Evolutionary conservation across 352 stramenopile species (phyloP).

Genomic region (Phytophthora chlamydospora): DNA sequence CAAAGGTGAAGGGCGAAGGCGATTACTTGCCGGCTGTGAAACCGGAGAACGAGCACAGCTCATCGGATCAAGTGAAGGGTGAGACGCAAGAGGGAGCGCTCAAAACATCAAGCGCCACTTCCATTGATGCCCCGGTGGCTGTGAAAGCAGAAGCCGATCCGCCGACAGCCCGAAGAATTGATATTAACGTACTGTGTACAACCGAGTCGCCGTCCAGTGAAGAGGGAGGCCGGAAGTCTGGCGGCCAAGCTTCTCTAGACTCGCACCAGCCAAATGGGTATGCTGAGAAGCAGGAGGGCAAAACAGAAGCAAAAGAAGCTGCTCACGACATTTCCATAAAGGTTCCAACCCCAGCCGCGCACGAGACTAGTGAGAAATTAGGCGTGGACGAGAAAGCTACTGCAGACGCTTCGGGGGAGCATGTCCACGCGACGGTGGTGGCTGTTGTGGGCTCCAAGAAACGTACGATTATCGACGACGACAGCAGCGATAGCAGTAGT

Average conservation of each 20-base stretch:
- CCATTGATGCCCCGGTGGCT: not conserved
- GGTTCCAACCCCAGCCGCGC: not conserved
- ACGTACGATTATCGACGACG: slow-evolving; percentile 67
- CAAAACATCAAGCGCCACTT: not conserved
- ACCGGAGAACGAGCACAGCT: slow-evolving; percentile 7
- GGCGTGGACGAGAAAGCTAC: slow-evolving; percentile 5
- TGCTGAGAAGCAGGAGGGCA: not conserved
- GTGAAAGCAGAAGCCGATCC: slow-evolving; percentile 25
- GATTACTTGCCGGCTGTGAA: slow-evolving; percentile 15
- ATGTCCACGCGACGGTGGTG: slow-evolving; percentile 23
- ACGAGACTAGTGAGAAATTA: slow-evolving; percentile 1
- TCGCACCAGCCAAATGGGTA: slow-evolving; percentile 17
- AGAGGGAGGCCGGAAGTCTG: not conserved
- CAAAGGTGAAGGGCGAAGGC: slow-evolving; percentile 15
- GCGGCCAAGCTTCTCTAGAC: not conserved
- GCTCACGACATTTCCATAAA: not conserved
- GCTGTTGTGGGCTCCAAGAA: slow-evolving; percentile 50
- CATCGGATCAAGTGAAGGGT: slow-evolving; percentile 12
- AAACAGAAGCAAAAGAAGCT: not conserved
- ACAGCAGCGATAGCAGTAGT: slow-evolving; percentile 55
- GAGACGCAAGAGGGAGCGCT: slow-evolving; percentile 18
- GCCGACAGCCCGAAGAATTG: slow-evolving; percentile 41
- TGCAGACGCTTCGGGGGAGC: slow-evolving; percentile 32
- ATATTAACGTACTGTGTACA: slow-evolving; percentile 51
- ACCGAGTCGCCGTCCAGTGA: slow-evolving; percentile 35